Evolutionary conservation across 768 basidiomycete genomes (phyloP).

Genomic region (Boletus bicolor): DNA sequence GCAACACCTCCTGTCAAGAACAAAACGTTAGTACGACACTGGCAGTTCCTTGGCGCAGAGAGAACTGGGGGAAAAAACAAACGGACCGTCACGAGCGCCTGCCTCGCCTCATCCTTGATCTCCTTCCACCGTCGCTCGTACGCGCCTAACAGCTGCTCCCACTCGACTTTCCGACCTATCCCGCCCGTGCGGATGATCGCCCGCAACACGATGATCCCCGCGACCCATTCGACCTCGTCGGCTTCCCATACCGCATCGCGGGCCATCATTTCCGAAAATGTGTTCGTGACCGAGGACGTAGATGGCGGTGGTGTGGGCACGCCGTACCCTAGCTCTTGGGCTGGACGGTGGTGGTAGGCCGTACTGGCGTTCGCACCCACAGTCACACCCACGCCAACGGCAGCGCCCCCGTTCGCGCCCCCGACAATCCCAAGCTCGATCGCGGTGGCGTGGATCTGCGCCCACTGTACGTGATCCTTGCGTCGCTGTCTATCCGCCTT

Average conservation of each 20-base stretch:
- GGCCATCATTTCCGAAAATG: conserved; percentile 57
- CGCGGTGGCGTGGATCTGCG: conserved; percentile 61
- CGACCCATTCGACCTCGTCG: conserved; percentile 68
- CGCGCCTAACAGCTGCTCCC: conserved; percentile 50
- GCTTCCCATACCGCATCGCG: conserved; percentile 65
- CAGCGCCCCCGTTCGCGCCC: background rate
- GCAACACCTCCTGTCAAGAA: conserved; percentile 42
- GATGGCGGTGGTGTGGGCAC: conserved; percentile 7
- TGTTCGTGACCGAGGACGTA: conserved; percentile 28
- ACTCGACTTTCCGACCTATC: conserved; percentile 49
- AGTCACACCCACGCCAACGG: background rate
- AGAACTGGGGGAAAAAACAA: background rate
- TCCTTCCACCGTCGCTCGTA: conserved; percentile 71
- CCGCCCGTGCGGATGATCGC: conserved; percentile 55
- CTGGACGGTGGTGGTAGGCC: conserved; percentile 28
- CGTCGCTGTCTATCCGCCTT: conserved; percentile 56
- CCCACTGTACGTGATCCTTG: conserved; percentile 67
- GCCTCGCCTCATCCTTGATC: conserved; percentile 64
- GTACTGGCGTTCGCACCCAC: conserved; percentile 20
- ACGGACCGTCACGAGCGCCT: conserved; percentile 55
- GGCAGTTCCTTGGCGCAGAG: background rate
- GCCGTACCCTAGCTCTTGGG: conserved; percentile 40
- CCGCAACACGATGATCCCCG: conserved; percentile 55
- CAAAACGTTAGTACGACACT: background rate
- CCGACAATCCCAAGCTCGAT: conserved; percentile 54